Base-by-base conservation (phyloP, 208 protist species). In the Leishmania turanica region DNA sequence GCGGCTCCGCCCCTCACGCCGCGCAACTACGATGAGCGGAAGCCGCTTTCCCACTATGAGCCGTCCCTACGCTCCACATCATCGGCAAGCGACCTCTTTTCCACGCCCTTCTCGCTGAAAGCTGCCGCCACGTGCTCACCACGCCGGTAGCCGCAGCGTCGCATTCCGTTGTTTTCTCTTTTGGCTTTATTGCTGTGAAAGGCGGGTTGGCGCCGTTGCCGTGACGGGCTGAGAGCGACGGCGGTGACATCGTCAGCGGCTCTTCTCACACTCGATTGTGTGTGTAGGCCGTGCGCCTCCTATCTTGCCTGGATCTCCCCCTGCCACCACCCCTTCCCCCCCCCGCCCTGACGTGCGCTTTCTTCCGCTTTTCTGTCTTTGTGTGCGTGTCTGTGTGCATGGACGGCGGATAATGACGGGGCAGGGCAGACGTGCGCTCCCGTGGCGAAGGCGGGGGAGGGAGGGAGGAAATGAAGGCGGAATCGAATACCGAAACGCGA, bases 1-100 rank as follows among this genome's bases (percentile, higher is more conserved):
- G 64, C 45, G 0, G 78, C 78, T 0, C 82, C 78, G 3, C 82
- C 82, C 42, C 58, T 73, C 62, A 86, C 82, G 9, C 82, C 82
- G 24, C 82, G 82, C 65, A 81, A 86, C 78, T 82, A 75, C 82
- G 74, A 86, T 54, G 77, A 42, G 24, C 70, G 54, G 1, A 73
- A 64, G 37, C 78, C 62, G 31, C 58, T 69, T 11, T 75, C 82
- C 31, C 74, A 68, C 42, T 82, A 81, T 51, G 78, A 68, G 72
- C 51, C 77, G 0, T 86, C 71, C 24, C 45, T 78, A 4, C 54
- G 78, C 73, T 82, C 73, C 3, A 45, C 82, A 34, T 82, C 82
- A 19, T 82, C 82, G 24, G 64, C 82, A 42, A 79, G 78, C 58
- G 60, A 79, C n/a, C 73, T 82, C 56, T 86, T 79, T 45, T 86